Percentiles rank a stretch among this genome's conserved stretches.
Evolutionary conservation across 2,329 filamentous ascomycete species (phyloP).

Genomic region (Helicocarpus griseus): DNA sequence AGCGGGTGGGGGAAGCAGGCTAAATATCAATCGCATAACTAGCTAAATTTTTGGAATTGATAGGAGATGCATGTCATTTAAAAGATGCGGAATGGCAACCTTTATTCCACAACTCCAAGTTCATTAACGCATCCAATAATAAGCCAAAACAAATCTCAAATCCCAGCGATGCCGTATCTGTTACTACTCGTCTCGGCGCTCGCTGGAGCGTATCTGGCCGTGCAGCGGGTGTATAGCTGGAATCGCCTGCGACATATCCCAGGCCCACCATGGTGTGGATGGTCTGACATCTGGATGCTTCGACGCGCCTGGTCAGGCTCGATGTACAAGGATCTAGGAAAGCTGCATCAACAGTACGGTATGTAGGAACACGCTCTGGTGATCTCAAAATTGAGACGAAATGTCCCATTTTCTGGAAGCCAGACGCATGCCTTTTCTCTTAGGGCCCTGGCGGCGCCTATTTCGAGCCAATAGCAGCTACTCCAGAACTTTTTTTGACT

Average conservation of each 20-base stretch:
- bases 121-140: too few species aligned
- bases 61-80: too few species aligned
- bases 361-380: neutral
- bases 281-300: constrained; percentile 4
- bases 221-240: neutral
- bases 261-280: neutral
- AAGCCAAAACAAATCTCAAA: too few species aligned
- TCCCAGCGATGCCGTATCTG: neutral
- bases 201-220: neutral
- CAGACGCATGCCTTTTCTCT: too few species aligned
- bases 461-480: neutral
- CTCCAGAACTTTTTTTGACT: neutral
- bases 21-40: too few species aligned
- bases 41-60: too few species aligned
- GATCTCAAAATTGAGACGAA: too few species aligned
- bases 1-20: too few species aligned
- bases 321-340: constrained; percentile 2
- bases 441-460: neutral
- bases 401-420: too few species aligned
- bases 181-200: neutral
- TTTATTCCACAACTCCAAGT: too few species aligned
- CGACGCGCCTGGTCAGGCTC: constrained; percentile 2
- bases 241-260: constrained; percentile 2
- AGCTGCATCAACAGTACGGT: constrained; percentile 1
- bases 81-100: too few species aligned